A percentile compares a stretch with the other conserved stretches of the same genome.
Evolutionary conservation across 805 yeast genomes (phyloP).

Genomic region (Yarrowia alimentaria): DNA sequence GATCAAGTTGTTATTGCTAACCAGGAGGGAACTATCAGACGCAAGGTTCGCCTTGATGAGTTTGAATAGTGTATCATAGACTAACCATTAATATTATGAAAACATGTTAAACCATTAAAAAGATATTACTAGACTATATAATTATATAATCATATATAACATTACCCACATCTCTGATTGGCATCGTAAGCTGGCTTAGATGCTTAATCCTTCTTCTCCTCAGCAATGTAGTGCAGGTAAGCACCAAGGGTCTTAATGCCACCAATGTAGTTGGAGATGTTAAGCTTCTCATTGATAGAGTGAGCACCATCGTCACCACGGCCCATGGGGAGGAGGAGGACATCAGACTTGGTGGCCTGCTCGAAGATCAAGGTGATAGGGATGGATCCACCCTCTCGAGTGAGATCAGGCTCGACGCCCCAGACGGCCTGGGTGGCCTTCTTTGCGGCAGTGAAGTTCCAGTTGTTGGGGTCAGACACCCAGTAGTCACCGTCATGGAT

Average conservation of each 20-base stretch:
- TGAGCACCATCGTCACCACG: constrained; percentile 99
- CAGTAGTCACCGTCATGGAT: constrained; percentile 96
- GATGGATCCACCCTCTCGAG: constrained; percentile 98
- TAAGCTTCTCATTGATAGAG: constrained; percentile 92
- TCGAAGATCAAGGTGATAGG: constrained; percentile 96
- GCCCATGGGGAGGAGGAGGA: constrained; percentile 92
- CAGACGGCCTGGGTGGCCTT: constrained; percentile 93
- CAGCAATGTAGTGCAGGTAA: constrained; percentile 82
- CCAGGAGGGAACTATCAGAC: constrained; percentile 43
- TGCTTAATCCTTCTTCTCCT: constrained; percentile 25
- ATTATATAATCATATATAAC: too few relatives aligned
- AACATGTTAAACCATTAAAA: too few relatives aligned
- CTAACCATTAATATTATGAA: too few relatives aligned
- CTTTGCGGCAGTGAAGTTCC: constrained; percentile 88
- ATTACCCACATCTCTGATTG: too few relatives aligned
- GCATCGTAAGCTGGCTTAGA: constrained; percentile 31
- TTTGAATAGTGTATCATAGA: constrained; percentile 47
- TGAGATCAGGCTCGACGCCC: constrained; percentile 92
- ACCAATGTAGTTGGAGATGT: constrained; percentile 82
- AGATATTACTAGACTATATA: too few relatives aligned
- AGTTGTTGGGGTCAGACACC: constrained; percentile 92
- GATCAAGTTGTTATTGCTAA: constrained; percentile 52
- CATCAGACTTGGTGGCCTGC: constrained; percentile 78
- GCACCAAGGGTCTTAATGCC: constrained; percentile 94
- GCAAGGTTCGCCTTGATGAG: constrained; percentile 43